phyloP scores from a whole-genome alignment of 1,284 basidiomycete genomes.

The Flammula alnicola region DNA sequence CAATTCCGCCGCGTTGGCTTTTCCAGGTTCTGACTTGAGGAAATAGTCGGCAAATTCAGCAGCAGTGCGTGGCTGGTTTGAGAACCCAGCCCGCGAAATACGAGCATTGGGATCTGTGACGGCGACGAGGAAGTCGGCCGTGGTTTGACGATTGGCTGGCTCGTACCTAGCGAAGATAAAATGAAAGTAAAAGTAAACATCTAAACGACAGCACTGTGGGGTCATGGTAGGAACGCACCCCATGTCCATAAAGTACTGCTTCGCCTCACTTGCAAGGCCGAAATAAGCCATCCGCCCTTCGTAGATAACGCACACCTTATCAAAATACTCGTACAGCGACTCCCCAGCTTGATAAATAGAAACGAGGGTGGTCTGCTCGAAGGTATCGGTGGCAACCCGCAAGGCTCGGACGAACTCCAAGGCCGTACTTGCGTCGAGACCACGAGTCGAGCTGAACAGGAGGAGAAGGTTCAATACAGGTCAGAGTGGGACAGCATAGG shows the following conservation, averaged over 20 bases:
- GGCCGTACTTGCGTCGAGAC: constrained; percentile 70
- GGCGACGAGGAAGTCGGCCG: constrained; percentile 42
- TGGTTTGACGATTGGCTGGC: constrained; percentile 42
- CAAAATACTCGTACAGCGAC: constrained; percentile 60
- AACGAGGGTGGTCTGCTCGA: constrained; percentile 58
- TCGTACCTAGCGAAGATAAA: no score
- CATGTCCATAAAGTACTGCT: constrained; percentile 76
- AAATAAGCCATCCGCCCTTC: constrained; percentile 79
- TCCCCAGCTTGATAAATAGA: constrained; percentile 78
- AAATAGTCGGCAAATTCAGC: constrained; percentile 64
- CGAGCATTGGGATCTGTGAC: constrained; percentile 47
- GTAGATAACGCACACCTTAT: constrained; percentile 61
- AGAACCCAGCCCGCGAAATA: constrained; percentile 49
- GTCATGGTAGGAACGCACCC: no score
- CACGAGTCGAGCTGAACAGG: constrained; percentile 52
- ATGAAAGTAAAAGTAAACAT: no score
- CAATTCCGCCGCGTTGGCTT: constrained; percentile 49
- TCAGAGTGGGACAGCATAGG: constrained; percentile 56
- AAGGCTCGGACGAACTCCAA: constrained; percentile 68
- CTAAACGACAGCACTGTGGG: no score
- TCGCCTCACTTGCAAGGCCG: constrained; percentile 62
- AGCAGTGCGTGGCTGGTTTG: constrained; percentile 59
- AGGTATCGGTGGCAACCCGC: constrained; percentile 63
- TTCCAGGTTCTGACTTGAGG: constrained; percentile 42
- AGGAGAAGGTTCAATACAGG: constrained; percentile 22